A percentile compares a stretch with the other conserved stretches of the same genome.
phyloP scores from a whole-genome alignment of 2,329 filamentous ascomycete genomes.

The Chaetomium globosum region DNA sequence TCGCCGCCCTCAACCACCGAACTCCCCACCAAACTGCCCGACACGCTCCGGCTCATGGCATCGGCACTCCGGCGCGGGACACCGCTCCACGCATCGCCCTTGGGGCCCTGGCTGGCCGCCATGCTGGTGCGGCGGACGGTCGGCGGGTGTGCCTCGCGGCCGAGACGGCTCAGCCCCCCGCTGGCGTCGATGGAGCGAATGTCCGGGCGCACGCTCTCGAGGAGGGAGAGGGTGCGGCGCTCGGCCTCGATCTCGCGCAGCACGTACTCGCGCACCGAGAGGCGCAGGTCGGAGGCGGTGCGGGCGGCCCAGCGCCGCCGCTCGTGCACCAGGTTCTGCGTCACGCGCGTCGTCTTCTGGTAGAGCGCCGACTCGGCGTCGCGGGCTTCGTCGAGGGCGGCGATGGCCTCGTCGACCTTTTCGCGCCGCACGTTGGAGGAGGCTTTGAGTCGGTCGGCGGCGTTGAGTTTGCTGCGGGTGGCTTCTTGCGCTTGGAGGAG shows the following conservation, averaged over 20 bases:
- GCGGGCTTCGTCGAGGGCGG: constrained; percentile 82
- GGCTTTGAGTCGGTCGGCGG: constrained; percentile 85
- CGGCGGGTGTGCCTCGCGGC: constrained; percentile 83
- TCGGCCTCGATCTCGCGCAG: constrained; percentile 95
- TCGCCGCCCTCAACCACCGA: constrained; percentile 63
- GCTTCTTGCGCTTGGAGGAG: constrained; percentile 86
- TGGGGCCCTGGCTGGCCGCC: constrained; percentile 88
- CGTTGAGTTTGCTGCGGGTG: constrained; percentile 78
- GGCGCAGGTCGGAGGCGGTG: constrained; percentile 79
- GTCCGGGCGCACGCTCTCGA: constrained; percentile 92
- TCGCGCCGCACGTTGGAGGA: constrained; percentile 85
- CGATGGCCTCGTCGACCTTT: constrained; percentile 97
- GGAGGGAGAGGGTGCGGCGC: constrained; percentile 82
- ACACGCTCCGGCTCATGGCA: constrained; percentile 74
- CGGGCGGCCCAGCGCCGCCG: constrained; percentile 88
- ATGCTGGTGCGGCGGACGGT: constrained; percentile 69
- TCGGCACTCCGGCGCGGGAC: constrained; percentile 77
- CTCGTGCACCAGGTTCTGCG: constrained; percentile 83
- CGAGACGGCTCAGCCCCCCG: constrained; percentile 85
- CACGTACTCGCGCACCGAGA: constrained; percentile 87
- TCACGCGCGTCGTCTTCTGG: constrained; percentile 86
- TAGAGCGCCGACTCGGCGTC: constrained; percentile 78
- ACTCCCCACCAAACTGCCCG: constrained; percentile 55
- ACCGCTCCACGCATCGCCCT: constrained; percentile 98
- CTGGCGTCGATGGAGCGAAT: constrained; percentile 90